phyloP scores from a whole-genome alignment of 129 eudicot genomes.

The Mikania micrantha region DNA sequence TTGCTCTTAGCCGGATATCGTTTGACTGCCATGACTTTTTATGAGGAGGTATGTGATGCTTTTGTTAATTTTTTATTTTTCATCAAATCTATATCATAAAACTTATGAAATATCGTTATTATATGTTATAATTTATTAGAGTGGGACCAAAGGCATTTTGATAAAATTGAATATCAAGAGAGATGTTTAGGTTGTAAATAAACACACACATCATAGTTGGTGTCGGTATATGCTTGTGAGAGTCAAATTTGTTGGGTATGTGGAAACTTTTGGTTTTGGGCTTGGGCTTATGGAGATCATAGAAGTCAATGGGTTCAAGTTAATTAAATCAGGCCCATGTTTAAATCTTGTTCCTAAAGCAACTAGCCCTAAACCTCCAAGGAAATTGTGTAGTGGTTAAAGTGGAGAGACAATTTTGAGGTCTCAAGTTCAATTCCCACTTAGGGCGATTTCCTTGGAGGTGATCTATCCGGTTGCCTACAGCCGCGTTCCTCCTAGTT shows the following conservation, averaged over 20 bases:
- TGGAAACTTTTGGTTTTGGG: too few relatives aligned
- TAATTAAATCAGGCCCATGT: too few relatives aligned
- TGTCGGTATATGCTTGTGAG: neutral
- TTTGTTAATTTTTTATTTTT: neutral
- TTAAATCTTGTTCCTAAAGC: too few relatives aligned
- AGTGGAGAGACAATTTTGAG: too few relatives aligned
- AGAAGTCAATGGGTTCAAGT: too few relatives aligned
- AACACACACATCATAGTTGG: neutral
- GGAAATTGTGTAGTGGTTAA: too few relatives aligned
- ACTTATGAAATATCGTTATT: neutral
- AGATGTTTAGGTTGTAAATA: neutral
- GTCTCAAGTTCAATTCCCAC: too few relatives aligned
- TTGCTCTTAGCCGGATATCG: constrained; percentile 93
- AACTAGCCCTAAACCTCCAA: too few relatives aligned
- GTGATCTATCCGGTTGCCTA: too few relatives aligned
- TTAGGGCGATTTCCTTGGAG: too few relatives aligned
- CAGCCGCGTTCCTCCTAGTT: too few relatives aligned
- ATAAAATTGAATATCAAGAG: neutral
- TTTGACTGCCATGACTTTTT: constrained; percentile 97
- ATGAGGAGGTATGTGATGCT: constrained; percentile 74
- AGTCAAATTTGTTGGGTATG: neutral
- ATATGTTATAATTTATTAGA: neutral
- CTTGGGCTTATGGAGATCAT: too few relatives aligned
- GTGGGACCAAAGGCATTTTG: neutral
- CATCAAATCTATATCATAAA: constrained; percentile 2